Percentiles rank a stretch among this genome's conserved stretches.
Conservation (phyloP, 768 basidiomycete species). For the Lentinula sp. region DNA sequence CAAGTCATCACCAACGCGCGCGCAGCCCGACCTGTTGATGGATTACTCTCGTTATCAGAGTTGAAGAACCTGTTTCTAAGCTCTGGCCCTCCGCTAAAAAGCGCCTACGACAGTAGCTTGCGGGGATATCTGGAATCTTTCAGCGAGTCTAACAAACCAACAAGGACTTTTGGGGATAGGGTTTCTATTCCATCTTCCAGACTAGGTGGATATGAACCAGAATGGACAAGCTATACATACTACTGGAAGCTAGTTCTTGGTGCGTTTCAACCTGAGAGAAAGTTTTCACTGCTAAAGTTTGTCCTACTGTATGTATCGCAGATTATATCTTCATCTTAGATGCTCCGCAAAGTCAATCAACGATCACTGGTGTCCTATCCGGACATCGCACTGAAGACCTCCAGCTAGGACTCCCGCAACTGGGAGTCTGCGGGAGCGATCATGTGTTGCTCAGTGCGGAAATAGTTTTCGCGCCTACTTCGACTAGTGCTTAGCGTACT, state of each 20-base stretch:
- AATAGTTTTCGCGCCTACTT: constrained; percentile 23
- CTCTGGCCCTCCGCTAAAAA: constrained; percentile 35
- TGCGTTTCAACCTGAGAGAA: constrained; percentile 20
- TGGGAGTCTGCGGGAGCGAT: constrained; percentile 78
- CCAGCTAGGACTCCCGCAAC: constrained; percentile 71
- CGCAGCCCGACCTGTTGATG: constrained; percentile 50
- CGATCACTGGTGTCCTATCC: constrained; percentile 50
- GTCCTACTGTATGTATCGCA: constrained; percentile 22
- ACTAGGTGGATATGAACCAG: constrained; percentile 65
- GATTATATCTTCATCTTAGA: constrained; percentile 88
- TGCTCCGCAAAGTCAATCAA: constrained; percentile 25
- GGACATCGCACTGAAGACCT: constrained; percentile 58
- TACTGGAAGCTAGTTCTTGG: constrained; percentile 82
- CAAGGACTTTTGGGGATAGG: constrained; percentile 48
- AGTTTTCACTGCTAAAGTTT: not conserved
- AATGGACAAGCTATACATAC: constrained; percentile 86
- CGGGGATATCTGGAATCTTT: constrained; percentile 11
- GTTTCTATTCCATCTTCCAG: constrained; percentile 29
- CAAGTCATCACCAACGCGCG: constrained; percentile 72
- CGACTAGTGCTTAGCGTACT: not conserved
- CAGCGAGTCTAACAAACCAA: constrained; percentile 12
- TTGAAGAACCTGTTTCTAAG: constrained; percentile 42
- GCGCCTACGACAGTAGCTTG: constrained; percentile 64
- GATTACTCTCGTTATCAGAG: constrained; percentile 57
- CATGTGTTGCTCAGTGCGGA: constrained; percentile 78